Conservation (phyloP, 169 alveolate genomes). For the Plasmodium inui region DNA sequence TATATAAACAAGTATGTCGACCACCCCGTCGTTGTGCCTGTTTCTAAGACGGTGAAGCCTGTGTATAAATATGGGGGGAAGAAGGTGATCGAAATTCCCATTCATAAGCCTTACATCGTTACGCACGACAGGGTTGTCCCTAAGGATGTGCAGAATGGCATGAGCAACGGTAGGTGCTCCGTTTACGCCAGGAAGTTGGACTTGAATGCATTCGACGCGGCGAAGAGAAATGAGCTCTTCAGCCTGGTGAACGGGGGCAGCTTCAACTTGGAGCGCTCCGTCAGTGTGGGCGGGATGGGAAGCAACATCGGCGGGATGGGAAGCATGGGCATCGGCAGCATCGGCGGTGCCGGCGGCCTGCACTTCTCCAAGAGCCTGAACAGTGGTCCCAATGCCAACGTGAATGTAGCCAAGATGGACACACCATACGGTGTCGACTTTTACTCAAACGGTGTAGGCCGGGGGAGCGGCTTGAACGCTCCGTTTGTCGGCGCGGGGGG, state of each 20-base stretch:
- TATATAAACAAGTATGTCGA: conserved; percentile 82
- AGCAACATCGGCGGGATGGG: not conserved
- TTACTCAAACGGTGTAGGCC: not conserved
- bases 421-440: not conserved
- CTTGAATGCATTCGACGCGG: conserved; percentile 31
- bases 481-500: not conserved
- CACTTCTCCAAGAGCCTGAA: conserved; percentile 46
- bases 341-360: not conserved
- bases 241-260: conserved; percentile 24
- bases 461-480: not conserved
- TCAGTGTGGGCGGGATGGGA: conserved; percentile 17
- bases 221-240: conserved; percentile 39
- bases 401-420: not conserved
- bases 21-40: conserved; percentile 85
- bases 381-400: not conserved
- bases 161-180: conserved; percentile 44
- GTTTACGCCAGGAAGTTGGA: conserved; percentile 52
- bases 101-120: conserved; percentile 84
- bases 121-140: conserved; percentile 81
- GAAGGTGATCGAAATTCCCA: conserved; percentile 83
- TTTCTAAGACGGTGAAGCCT: conserved; percentile 81
- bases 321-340: not conserved
- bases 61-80: conserved; percentile 80
- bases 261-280: conserved; percentile 45
- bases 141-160: conserved; percentile 19